Evolutionary conservation across 1,284 basidiomycete genomes (phyloP).

Genomic region (Apiotrichum gamsii): DNA sequence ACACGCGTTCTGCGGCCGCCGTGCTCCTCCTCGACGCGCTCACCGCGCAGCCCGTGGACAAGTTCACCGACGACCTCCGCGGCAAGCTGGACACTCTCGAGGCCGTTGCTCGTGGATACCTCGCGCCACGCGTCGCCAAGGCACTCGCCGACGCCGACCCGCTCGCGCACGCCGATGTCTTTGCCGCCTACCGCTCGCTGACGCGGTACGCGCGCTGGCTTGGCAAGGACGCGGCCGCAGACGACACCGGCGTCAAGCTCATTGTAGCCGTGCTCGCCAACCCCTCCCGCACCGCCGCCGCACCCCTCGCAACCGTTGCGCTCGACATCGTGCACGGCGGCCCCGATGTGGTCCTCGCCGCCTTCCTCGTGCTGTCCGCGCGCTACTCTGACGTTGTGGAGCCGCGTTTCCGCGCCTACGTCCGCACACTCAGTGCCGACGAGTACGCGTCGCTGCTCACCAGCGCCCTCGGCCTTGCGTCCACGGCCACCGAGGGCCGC

Average conservation of each 20-base stretch:
- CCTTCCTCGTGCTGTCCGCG: slow-evolving; percentile 6
- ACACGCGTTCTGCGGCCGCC: slow-evolving; percentile 4
- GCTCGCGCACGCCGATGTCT: not conserved
- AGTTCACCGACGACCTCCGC: not conserved
- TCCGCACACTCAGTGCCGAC: not conserved
- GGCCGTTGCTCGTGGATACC: not conserved
- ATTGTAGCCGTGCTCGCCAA: slow-evolving; percentile 2
- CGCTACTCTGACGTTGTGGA: not conserved
- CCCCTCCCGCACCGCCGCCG: not conserved
- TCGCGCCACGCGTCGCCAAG: not conserved
- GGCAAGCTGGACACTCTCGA: slow-evolving; percentile 6
- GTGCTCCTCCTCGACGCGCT: slow-evolving; percentile 1
- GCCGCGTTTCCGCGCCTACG: not conserved
- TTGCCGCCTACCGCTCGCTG: slow-evolving; percentile 2
- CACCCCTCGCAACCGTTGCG: not conserved
- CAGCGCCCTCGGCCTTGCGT: not conserved
- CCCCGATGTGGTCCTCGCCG: slow-evolving; percentile 2
- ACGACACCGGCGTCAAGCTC: slow-evolving; percentile 2
- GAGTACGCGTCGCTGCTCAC: not conserved
- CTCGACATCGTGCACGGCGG: slow-evolving; percentile 5
- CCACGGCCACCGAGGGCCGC: not conserved
- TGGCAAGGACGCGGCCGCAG: not conserved
- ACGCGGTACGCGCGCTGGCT: slow-evolving; percentile 5
- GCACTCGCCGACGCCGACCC: not conserved
- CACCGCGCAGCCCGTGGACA: not conserved